Evolutionary conservation across 768 basidiomycete species (phyloP).

Genomic region (Steccherinum ochraceum): DNA sequence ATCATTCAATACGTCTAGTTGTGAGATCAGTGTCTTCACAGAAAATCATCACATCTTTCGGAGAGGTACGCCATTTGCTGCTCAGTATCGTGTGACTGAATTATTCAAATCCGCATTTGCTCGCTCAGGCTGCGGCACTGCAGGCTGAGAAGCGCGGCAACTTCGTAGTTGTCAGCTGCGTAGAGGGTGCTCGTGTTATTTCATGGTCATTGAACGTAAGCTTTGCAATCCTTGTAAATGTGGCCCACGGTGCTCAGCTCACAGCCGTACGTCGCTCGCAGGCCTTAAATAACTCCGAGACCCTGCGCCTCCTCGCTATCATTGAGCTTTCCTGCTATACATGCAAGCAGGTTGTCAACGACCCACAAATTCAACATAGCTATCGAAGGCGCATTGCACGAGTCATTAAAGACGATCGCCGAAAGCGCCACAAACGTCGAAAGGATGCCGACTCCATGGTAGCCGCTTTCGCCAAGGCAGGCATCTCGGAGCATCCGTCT

Average conservation of each 20-base stretch:
- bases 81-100: conserved; percentile 10
- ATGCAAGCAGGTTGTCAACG: conserved; percentile 60
- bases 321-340: conserved; percentile 82
- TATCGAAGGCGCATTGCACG: conserved; percentile 68
- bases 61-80: conserved; percentile 44
- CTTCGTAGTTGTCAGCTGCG: conserved; percentile 77
- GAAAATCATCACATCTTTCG: conserved; percentile 64
- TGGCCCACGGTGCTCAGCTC: no score
- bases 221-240: neutral
- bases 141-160: conserved; percentile 87
- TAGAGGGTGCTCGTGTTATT: conserved; percentile 66
- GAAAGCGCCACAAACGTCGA: conserved; percentile 72
- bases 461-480: conserved; percentile 63
- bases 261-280: no score
- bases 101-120: neutral
- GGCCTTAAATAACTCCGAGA: conserved; percentile 82
- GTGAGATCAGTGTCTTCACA: conserved; percentile 58
- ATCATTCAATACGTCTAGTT: conserved; percentile 33
- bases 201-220: conserved; percentile 84
- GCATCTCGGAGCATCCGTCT: conserved; percentile 26
- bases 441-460: conserved; percentile 82
- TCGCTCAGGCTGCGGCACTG: conserved; percentile 34
- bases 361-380: conserved; percentile 62
- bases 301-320: conserved; percentile 72
- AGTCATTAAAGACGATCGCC: conserved; percentile 80